Base-by-base conservation (phyloP, 2,329 filamentous ascomycete species). In the Aspergillus tanneri region DNA sequence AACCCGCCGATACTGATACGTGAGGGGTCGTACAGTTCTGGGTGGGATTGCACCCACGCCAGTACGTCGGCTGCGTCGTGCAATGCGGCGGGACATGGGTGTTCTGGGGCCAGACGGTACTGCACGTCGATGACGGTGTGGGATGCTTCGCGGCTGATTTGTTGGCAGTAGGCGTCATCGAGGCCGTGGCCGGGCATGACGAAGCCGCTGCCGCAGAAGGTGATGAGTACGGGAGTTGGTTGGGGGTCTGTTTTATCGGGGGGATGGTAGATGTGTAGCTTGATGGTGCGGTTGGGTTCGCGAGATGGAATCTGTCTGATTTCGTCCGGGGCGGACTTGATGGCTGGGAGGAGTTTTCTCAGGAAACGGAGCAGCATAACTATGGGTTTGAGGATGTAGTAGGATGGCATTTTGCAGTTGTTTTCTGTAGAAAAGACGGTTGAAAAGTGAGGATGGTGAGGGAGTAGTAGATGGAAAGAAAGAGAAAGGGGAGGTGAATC, bases 71-170 rank as follows among this genome's bases (percentile, higher is more conserved):
- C 61, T 4, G 60, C 61, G 50, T 73, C 70, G 6, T 73, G 46
- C 5, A 70, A 52, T 1, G 69, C 60, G 1, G 66, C 64, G 1
- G 71, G 71, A 48, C 67, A 74, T 3, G 65, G 64, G 35, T 66
- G 6, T 39, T 74, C 71, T 3, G 71, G 71, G 0, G 64, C 66
- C 5, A 70, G 64, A 2, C 69, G 64, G 54, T 74, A 74, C 6
- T 63, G 47, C 4, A 66, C 54, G 49, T 74, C 70, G 5, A 72
- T 52, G 3, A 72, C 64, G 4, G 57, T 60, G 53, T 62, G 62
- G 9, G 40, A 27, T 1, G 63, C 59, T 4, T 50, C 21, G 4
- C 49, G 8, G 25, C 57, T 50, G 27, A 68, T 52, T n/a, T 43
- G 51, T 4, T 50, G 56, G 41, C 58, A 64, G 46, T 58, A 68